Evolutionary conservation across 1,284 basidiomycete genomes (phyloP).

Genomic region (Puccinia polysora): DNA sequence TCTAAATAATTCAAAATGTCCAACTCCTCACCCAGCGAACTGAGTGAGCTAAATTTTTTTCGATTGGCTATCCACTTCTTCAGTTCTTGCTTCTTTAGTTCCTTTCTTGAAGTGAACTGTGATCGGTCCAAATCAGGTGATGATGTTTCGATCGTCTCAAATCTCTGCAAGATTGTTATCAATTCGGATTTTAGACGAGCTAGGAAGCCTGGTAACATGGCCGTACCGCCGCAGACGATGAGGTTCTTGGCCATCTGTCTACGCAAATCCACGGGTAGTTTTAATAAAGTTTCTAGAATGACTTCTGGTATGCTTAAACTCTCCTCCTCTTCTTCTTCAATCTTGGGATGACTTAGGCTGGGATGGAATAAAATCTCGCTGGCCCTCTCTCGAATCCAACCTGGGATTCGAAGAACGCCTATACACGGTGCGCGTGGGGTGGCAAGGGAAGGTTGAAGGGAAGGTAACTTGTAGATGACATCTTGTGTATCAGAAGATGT

Average conservation of each 20-base stretch:
- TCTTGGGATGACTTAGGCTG: conserved; percentile 67
- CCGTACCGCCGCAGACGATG: conserved; percentile 78
- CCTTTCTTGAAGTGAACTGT: neutral
- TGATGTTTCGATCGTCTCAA: no score
- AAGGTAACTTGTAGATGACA: conserved; percentile 35
- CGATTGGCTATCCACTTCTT: neutral
- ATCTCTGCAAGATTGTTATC: neutral
- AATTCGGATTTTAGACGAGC: conserved; percentile 74
- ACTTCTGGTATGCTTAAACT: neutral
- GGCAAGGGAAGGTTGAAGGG: neutral
- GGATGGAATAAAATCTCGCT: conserved; percentile 85
- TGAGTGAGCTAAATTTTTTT: neutral
- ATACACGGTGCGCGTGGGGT: conserved; percentile 25
- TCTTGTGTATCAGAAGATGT: conserved; percentile 34
- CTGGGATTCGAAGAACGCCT: conserved; percentile 77
- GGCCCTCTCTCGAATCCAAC: conserved; percentile 87
- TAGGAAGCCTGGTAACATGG: conserved; percentile 86
- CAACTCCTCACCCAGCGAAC: neutral
- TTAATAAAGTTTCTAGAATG: neutral
- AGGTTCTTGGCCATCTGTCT: conserved; percentile 73
- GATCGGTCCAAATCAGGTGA: neutral
- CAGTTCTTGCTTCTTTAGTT: neutral
- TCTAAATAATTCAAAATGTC: neutral
- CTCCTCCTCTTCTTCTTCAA: conserved; percentile 68
- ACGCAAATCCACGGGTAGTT: conserved; percentile 87